A percentile compares a stretch with the other conserved stretches of the same genome.
These are phyloP conservation scores for Mucor circinelloides DNA, from an alignment of 371 early-diverging fungal species.

Conservation along the genomic window DNA sequence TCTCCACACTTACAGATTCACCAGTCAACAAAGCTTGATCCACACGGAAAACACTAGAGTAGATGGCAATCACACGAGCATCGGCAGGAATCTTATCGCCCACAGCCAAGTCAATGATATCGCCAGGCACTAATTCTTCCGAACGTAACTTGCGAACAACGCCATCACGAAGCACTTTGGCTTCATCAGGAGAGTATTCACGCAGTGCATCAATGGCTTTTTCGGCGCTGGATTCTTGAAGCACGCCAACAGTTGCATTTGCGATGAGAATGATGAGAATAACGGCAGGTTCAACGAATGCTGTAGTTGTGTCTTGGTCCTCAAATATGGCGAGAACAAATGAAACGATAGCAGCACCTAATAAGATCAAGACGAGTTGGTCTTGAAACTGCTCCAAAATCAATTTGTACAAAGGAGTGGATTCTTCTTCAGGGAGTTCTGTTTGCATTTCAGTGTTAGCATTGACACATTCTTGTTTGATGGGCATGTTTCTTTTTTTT, in stretches of 20 bases:
- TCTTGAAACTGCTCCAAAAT: constrained; percentile 97
- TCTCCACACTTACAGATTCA: constrained; percentile 92
- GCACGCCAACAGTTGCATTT: constrained; percentile 95
- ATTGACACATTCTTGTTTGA: not conserved
- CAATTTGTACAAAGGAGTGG: constrained; percentile 90
- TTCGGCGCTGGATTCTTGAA: constrained; percentile 97
- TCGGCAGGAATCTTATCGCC: constrained; percentile 98
- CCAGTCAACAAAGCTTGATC: constrained; percentile 98
- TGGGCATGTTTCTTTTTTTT: constrained; percentile 18
- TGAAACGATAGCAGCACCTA: constrained; percentile 90
- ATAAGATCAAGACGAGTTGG: constrained; percentile 93
- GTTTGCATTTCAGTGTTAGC: not conserved
- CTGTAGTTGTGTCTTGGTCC: constrained; percentile 69
- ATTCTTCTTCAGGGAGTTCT: constrained; percentile 78
- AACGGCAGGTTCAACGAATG: constrained; percentile 97
- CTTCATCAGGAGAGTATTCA: constrained; percentile 95
- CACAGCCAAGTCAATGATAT: constrained; percentile 86
- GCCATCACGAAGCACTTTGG: constrained; percentile 86
- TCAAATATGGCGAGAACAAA: constrained; percentile 93
- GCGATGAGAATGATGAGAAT: constrained; percentile 96
- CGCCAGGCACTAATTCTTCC: constrained; percentile 93
- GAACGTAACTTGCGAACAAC: constrained; percentile 69
- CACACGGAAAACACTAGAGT: constrained; percentile 81
- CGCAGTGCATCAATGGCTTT: constrained; percentile 96
- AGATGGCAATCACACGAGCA: constrained; percentile 78